Evolutionary conservation across 768 basidiomycete genomes (phyloP).

Genomic region (Gymnopilus dilepis): DNA sequence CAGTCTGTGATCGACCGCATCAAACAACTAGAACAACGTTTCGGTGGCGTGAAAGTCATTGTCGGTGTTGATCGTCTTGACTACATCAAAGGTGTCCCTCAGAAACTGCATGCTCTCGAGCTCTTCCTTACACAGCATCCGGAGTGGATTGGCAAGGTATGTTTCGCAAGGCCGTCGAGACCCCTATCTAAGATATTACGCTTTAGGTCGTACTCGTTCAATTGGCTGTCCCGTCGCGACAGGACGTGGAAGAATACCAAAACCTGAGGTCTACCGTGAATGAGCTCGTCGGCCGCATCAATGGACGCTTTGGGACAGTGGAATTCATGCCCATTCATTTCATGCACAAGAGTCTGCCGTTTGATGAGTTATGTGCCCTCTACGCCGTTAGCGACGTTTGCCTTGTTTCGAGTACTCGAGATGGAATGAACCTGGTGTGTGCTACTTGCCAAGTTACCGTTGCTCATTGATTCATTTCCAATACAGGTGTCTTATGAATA

Average conservation of each 20-base stretch:
- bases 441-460: conserved; percentile 7
- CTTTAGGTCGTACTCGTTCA: conserved; percentile 90
- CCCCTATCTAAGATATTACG: conserved; percentile 11
- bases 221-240: conserved; percentile 95
- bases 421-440: conserved; percentile 98
- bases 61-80: conserved; percentile 98
- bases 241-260: conserved; percentile 99
- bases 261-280: conserved; percentile 95
- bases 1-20: conserved; percentile 84
- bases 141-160: conserved; percentile 97
- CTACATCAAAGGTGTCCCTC: conserved; percentile 99
- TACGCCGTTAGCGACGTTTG: conserved; percentile 98
- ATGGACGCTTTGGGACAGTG: conserved; percentile 97
- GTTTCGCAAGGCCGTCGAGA: conserved; percentile 15
- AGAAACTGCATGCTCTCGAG: conserved; percentile 96
- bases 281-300: conserved; percentile 97
- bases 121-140: conserved; percentile 97
- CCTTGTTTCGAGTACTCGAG: conserved; percentile 91
- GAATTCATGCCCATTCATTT: conserved; percentile 99
- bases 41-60: conserved; percentile 94
- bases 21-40: conserved; percentile 82
- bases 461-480: conserved; percentile 20
- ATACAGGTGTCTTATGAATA: conserved; percentile 96
- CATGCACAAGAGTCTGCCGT: conserved; percentile 93
- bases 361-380: conserved; percentile 96